These are phyloP conservation scores for Cercospora sesami DNA, from an alignment of 2,329 filamentous ascomycete genomes.

Conservation along the genomic window DNA sequence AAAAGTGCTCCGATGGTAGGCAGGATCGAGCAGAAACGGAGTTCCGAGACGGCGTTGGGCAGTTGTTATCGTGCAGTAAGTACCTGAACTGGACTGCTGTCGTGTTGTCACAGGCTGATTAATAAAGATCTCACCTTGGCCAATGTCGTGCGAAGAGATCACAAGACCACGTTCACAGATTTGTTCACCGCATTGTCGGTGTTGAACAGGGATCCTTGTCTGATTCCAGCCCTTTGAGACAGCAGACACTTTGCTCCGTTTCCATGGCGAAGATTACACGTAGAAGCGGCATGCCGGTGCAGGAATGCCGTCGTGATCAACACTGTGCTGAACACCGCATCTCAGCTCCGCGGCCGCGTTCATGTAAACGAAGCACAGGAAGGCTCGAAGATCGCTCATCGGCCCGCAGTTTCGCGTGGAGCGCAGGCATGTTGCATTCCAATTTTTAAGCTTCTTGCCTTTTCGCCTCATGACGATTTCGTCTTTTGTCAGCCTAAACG, in stretches of 20 bases:
- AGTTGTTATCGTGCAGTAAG: not conserved
- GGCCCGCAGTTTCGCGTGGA: too few relatives aligned
- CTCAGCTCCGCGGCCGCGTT: not conserved
- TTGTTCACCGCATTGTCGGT: not conserved
- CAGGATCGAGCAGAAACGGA: not conserved
- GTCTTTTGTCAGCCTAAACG: not conserved
- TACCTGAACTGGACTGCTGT: not conserved
- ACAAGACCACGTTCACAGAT: not conserved
- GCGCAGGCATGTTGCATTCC: too few relatives aligned
- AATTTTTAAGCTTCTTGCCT: not conserved
- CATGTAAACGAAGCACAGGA: too few relatives aligned
- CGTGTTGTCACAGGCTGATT: not conserved
- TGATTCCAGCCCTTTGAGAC: too few relatives aligned
- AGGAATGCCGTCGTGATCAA: not conserved
- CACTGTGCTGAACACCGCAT: not conserved
- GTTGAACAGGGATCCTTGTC: not conserved
- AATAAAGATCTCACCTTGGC: not conserved
- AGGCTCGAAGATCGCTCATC: too few relatives aligned
- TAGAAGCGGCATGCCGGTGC: not conserved
- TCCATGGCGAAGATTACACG: not conserved
- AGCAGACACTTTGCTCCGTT: not conserved
- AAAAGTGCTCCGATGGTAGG: not conserved
- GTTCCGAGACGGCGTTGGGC: not conserved
- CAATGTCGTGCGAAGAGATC: not conserved
- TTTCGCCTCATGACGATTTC: not conserved